Evolutionary conservation across 352 stramenopile species (phyloP).

Genomic region (Globisporangium megalacanthum): DNA sequence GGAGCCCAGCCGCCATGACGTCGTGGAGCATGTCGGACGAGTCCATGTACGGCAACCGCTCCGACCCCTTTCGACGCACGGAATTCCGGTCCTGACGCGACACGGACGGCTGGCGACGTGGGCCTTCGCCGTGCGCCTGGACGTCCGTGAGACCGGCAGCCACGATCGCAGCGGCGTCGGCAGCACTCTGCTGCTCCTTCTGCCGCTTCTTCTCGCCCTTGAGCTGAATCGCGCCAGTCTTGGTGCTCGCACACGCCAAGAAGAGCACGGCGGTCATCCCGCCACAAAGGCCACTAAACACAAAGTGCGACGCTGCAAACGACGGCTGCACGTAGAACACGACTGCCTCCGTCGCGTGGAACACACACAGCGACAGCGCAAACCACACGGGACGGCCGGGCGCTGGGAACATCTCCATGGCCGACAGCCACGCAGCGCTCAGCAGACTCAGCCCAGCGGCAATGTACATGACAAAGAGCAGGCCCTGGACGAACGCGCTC

Average conservation of each 20-base stretch:
- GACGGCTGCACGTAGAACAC: conserved; percentile 58
- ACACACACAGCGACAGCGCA: conserved; percentile 62
- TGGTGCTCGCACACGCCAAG: conserved; percentile 72
- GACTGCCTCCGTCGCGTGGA: conserved; percentile 43
- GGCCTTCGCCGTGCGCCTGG: conserved; percentile 13
- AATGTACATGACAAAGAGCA: conserved; percentile 65
- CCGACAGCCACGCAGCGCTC: conserved; percentile 66
- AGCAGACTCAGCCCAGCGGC: conserved; percentile 60
- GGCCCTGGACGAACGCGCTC: conserved; percentile 30
- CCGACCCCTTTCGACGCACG: conserved; percentile 1
- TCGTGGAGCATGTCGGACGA: conserved; percentile 3
- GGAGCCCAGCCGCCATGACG: neutral
- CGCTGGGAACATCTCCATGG: conserved; percentile 78
- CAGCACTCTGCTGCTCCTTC: conserved; percentile 24
- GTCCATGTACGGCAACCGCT: conserved; percentile 9
- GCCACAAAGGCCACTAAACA: conserved; percentile 37
- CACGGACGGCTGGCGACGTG: conserved; percentile 42
- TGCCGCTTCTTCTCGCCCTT: conserved; percentile 81
- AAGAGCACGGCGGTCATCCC: conserved; percentile 62
- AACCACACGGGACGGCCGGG: conserved; percentile 61
- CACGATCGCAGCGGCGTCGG: conserved; percentile 16
- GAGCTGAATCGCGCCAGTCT: conserved; percentile 76
- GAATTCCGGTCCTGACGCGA: conserved; percentile 35
- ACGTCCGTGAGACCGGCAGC: conserved; percentile 20
- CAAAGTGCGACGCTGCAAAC: conserved; percentile 54